Percentiles rank a stretch among this genome's conserved stretches.
Evolutionary conservation across 179 eudicot genomes (phyloP).

Genomic region (Corrigiola litoralis): DNA sequence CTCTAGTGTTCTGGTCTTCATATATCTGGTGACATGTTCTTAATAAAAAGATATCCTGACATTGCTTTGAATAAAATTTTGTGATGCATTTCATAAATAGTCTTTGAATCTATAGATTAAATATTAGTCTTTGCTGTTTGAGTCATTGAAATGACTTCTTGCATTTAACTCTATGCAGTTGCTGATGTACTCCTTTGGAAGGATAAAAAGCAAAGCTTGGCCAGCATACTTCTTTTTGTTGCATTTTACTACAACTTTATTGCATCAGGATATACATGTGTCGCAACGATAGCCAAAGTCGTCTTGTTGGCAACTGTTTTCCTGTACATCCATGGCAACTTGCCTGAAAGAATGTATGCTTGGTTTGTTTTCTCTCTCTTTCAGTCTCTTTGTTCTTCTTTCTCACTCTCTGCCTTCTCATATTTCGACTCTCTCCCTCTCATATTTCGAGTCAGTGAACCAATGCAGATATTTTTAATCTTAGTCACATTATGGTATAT

Average conservation of each 20-base stretch:
- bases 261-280: conserved; percentile 59
- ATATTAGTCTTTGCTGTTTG: neutral
- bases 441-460: neutral
- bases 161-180: conserved; percentile 48
- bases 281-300: conserved; percentile 64
- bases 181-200: conserved; percentile 85
- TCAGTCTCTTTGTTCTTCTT: neutral
- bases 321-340: conserved; percentile 65
- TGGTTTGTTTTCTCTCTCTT: conserved; percentile 18
- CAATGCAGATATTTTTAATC: neutral
- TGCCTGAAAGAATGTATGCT: conserved; percentile 68
- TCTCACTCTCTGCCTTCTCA: neutral
- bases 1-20: neutral
- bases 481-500: neutral
- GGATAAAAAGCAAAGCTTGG: conserved; percentile 58
- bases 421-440: neutral
- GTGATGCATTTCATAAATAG: too few relatives aligned
- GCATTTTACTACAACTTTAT: conserved; percentile 69
- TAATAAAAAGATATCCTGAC: neutral
- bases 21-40: neutral
- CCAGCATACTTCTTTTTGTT: conserved; percentile 39
- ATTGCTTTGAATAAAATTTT: too few relatives aligned
- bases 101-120: neutral
- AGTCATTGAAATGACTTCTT: conserved; percentile 4
- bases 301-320: conserved; percentile 48